Percentiles rank a stretch among this genome's conserved stretches.
Conservation (phyloP, 2,329 filamentous ascomycete genomes). For the Fusarium sp. region DNA sequence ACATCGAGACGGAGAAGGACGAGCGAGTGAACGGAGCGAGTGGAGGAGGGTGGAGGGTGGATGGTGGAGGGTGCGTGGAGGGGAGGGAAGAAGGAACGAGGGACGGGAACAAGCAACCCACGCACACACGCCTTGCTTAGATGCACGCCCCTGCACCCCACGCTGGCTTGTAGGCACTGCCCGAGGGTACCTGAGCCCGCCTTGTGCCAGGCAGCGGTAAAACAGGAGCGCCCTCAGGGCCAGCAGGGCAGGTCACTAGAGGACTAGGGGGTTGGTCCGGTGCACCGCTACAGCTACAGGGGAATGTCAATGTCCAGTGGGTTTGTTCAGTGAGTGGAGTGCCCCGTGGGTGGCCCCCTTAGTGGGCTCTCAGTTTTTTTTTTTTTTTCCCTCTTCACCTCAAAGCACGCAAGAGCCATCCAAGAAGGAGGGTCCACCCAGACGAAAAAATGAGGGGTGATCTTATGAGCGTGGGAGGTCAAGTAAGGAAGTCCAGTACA, state of each 20-base stretch:
- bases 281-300: slow-evolving; percentile 33
- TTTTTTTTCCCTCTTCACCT: slow-evolving; percentile 5
- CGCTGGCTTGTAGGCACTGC: slow-evolving; percentile 32
- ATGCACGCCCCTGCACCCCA: slow-evolving; percentile 29
- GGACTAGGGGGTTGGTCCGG: slow-evolving; percentile 20
- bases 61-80: neutral
- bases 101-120: slow-evolving; percentile 32
- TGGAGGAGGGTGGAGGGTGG: slow-evolving; percentile 32
- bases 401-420: neutral
- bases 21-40: slow-evolving; percentile 36
- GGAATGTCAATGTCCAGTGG: slow-evolving; percentile 21
- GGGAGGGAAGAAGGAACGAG: slow-evolving; percentile 33
- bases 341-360: slow-evolving; percentile 31
- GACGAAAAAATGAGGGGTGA: slow-evolving; percentile 15
- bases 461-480: slow-evolving; percentile 14
- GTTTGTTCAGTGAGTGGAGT: slow-evolving; percentile 17
- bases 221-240: slow-evolving; percentile 37
- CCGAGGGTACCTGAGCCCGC: slow-evolving; percentile 41
- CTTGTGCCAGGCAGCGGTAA: slow-evolving; percentile 40
- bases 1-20: slow-evolving; percentile 34
- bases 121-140: slow-evolving; percentile 4
- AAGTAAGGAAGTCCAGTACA: neutral
- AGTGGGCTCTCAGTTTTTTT: slow-evolving; percentile 22
- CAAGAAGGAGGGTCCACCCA: slow-evolving; percentile 10
- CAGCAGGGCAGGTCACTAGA: slow-evolving; percentile 34